Evolutionary conservation across 305 asterid genomes (phyloP), one percentile per base, ranked within the genome.

Genomic region (Andrographis paniculata): DNA sequence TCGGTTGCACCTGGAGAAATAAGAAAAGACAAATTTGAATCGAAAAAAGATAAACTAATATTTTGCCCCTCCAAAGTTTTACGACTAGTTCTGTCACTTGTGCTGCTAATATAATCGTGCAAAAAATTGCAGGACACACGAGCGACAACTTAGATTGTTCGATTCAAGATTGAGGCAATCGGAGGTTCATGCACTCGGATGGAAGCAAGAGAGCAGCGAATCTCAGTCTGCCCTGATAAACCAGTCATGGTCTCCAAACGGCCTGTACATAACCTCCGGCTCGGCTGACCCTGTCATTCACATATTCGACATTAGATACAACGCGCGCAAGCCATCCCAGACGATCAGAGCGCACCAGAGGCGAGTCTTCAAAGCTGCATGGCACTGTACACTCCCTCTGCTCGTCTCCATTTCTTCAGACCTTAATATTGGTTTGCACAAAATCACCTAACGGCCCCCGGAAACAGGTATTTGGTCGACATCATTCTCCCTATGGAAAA

Each of bases 201-300:
- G 87, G 86, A 78, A 80, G 68, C 99, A 91, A 69, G 92, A 86
- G 67, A 75, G 80, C 53, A 87, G 87, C 19, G 99, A 80, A 13
- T 63, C 89, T 19, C 96, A 87, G 21, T 91, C 96, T 1, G 93
- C 95, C 35, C 89, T 87, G n/a, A 71, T 91, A 64, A 77, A 75
- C 39, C 99, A 91, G 77, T 73, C 87, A 0, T 91, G 96, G 96
- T 87, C 99, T 14, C 95, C 96, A 1, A 89, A 91, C 60, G 96
- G 99, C 31, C 57, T 83, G 37, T 78, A 77, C 50, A 54, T 87
- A 55, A 60, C 95, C 12, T 91, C 96, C 1, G 96, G 99, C 2
- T 83, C 99, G 20, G 89, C 77, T 3, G 96, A 91, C 58, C 99
- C 99, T 8, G 47, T 56, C 5, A 74, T 91, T 50, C 99, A 91